phyloP scores from a whole-genome alignment of 1,284 basidiomycete genomes.

The Papiliotrema fonsecae region DNA sequence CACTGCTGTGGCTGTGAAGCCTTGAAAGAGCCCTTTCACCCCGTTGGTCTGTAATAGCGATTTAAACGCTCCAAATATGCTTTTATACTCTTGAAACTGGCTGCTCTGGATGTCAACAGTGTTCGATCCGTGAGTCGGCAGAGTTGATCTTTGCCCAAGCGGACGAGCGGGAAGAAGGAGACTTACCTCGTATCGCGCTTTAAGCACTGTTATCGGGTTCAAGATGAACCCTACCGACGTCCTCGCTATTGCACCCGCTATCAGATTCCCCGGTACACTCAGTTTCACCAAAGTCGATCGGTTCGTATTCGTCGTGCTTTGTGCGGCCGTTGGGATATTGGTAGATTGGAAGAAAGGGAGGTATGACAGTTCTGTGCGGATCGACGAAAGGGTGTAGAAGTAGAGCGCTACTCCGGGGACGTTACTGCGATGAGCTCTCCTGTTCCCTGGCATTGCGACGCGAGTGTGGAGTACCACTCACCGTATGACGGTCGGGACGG shows the following conservation, averaged over 20 bases:
- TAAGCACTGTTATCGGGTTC: constrained; percentile 91
- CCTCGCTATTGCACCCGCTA: constrained; percentile 82
- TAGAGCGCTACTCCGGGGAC: constrained; percentile 90
- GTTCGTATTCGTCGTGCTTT: not conserved
- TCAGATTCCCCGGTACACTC: constrained; percentile 72
- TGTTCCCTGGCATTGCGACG: too few species aligned
- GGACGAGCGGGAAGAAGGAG: not conserved
- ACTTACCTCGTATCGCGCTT: constrained; percentile 87
- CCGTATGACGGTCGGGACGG: constrained; percentile 73
- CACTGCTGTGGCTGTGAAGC: constrained; percentile 82
- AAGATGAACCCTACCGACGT: constrained; percentile 80
- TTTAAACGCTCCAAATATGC: constrained; percentile 58
- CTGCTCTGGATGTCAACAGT: constrained; percentile 59
- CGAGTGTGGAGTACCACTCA: too few species aligned
- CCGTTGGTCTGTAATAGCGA: constrained; percentile 64
- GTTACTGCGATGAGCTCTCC: constrained; percentile 65
- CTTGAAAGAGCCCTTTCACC: constrained; percentile 76
- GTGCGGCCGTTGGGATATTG: constrained; percentile 5
- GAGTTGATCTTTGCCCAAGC: not conserved
- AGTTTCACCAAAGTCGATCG: constrained; percentile 65
- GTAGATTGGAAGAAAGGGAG: constrained; percentile 25
- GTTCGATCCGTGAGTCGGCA: too few species aligned
- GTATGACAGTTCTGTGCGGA: constrained; percentile 59
- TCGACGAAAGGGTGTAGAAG: constrained; percentile 76
- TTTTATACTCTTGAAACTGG: constrained; percentile 64